A percentile compares a stretch with the other conserved stretches of the same genome.
These are phyloP conservation scores for Suillus lakei DNA, from an alignment of 768 basidiomycete genomes.

Conservation along the genomic window DNA sequence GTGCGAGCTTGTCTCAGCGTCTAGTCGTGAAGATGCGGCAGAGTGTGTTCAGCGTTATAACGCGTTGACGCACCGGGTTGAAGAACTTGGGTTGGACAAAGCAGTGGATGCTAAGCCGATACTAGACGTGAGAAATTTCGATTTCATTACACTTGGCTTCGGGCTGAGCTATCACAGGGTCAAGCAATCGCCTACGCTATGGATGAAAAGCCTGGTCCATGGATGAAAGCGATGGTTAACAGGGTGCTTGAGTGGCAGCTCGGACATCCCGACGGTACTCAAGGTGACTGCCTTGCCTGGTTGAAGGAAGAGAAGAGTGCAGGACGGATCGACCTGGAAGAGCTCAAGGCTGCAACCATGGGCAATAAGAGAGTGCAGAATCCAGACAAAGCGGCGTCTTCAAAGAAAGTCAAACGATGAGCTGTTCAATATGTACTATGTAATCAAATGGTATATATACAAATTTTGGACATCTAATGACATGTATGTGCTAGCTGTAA, in stretches of 20 bases:
- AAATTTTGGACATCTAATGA: slow-evolving; percentile 2
- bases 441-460: background rate
- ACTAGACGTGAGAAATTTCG: slow-evolving; percentile 66
- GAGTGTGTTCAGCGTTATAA: slow-evolving; percentile 69
- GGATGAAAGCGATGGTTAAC: slow-evolving; percentile 68
- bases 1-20: slow-evolving; percentile 57
- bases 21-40: slow-evolving; percentile 48
- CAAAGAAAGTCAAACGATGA: slow-evolving; percentile 39
- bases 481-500: slow-evolving; percentile 6
- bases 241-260: slow-evolving; percentile 87
- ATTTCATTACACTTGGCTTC: background rate
- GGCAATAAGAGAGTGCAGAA: slow-evolving; percentile 32
- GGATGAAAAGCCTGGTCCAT: slow-evolving; percentile 65
- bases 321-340: slow-evolving; percentile 47
- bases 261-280: slow-evolving; percentile 66
- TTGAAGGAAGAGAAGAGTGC: slow-evolving; percentile 56
- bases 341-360: slow-evolving; percentile 21
- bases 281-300: slow-evolving; percentile 75
- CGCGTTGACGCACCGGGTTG: slow-evolving; percentile 59
- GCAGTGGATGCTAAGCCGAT: slow-evolving; percentile 73
- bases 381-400: slow-evolving; percentile 17
- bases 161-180: slow-evolving; percentile 56
- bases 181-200: slow-evolving; percentile 62
- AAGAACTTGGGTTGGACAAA: slow-evolving; percentile 61
- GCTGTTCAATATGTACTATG: slow-evolving; percentile 2